Evolutionary conservation across 345 rosid species (phyloP), one percentile per base, ranked within the genome.

Genomic region (Acer campestre): DNA sequence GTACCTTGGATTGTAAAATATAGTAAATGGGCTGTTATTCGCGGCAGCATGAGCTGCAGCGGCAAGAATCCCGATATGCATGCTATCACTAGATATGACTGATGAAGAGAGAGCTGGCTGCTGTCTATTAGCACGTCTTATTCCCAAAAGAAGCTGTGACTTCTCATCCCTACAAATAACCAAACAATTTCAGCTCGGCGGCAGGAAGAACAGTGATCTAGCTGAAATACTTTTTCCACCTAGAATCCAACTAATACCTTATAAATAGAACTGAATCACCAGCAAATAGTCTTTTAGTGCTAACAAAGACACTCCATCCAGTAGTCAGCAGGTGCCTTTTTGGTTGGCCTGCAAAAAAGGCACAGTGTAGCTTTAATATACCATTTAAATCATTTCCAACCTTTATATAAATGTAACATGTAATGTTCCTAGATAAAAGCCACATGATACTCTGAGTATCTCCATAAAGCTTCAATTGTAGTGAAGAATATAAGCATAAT

Each of bases 21-120:
- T 85, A 62, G 92, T 92, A 77, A 96, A 96, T 4, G 98, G 98
- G 71, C 98, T 96, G 79, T 85, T 88, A 74, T 96, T 96, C 35
- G 98, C 94, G 48, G 95, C 97, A 12, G 99, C 99, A 86, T 96
- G 99, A 85, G 99, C 98, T 38, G 98, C 99, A 70, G 98, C 99
- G 68, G 98, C 99, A 79, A 96, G 99, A 79, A 96, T 89, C 69
- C 99, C 99, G 13, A 96, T 96, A 74, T 96, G 99, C 99, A 96
- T 96, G 84, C 99, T 96, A 70, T 96, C 99, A 67, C 99, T 96
- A 55, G 98, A 92, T 84, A 96, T 88, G 72, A 96, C 97, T 46
- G 98, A 96, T 6, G 99, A 96, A 46, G 99, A 91, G 51, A 96
- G 92, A 23, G 98, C 90, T 23, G 98, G 88, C 67, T 95, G 98